phyloP scores from a whole-genome alignment of 441 rosid species.

The Pelargonium cotyledonis region DNA sequence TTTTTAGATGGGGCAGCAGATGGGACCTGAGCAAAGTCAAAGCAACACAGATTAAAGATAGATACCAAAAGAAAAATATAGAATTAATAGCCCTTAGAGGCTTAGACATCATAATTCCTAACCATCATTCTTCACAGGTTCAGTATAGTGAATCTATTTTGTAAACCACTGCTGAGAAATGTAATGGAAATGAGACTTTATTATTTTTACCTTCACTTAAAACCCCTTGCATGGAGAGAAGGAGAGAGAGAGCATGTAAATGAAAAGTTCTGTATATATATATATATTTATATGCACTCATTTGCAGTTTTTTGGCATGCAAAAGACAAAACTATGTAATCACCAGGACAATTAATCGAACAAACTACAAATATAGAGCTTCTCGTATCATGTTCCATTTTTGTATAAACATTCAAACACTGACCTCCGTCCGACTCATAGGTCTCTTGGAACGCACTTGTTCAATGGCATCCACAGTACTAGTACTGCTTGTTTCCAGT shows the following conservation, averaged over 20 bases:
- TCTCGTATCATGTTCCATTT: neutral
- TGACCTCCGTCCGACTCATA: conserved; percentile 89
- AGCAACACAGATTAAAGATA: conserved; percentile 14
- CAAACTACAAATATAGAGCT: neutral
- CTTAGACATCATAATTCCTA: conserved; percentile 9
- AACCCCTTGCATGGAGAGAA: neutral
- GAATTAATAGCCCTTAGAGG: neutral
- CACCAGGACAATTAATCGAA: neutral
- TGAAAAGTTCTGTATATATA: neutral
- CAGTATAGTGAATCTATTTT: neutral
- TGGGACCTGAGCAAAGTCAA: conserved; percentile 53
- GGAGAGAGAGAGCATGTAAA: neutral
- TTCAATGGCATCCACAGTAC: conserved; percentile 50
- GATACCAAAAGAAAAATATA: neutral
- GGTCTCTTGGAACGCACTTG: conserved; percentile 77
- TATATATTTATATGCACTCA: neutral
- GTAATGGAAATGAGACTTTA: neutral
- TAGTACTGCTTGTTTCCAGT: conserved; percentile 46
- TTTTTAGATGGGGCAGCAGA: conserved; percentile 49
- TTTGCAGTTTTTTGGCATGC: neutral
- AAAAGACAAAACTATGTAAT: neutral
- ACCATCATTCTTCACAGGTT: neutral
- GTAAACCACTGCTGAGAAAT: conserved; percentile 3
- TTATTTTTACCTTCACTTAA: neutral
- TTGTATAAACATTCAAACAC: conserved; percentile 20